A percentile compares a stretch with the other conserved stretches of the same genome.
Evolutionary conservation across 129 eudicot genomes (phyloP).

Genomic region (Centaurea solstitialis): DNA sequence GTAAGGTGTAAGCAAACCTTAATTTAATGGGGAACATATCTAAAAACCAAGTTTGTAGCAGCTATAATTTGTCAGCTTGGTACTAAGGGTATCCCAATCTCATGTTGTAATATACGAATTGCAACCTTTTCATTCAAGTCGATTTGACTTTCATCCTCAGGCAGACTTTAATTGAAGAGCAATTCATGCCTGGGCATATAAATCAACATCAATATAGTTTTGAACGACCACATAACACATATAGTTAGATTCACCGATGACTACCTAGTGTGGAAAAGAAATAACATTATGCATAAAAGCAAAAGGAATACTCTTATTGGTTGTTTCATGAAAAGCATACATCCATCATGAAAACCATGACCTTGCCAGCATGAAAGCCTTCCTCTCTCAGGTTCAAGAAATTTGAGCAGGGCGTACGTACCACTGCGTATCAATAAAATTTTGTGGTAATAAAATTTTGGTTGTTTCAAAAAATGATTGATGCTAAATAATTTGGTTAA

Average conservation of each 20-base stretch:
- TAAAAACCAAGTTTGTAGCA: conserved; percentile 64
- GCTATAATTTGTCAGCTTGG: conserved; percentile 75
- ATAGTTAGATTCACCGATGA: neutral
- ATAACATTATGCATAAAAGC: neutral
- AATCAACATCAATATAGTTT: neutral
- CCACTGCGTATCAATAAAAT: conserved; percentile 92
- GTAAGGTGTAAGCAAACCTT: no score
- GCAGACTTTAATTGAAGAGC: conserved; percentile 66
- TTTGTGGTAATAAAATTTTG: no score
- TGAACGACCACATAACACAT: neutral
- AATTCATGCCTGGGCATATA: conserved; percentile 66
- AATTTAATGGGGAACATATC: conserved; percentile 70
- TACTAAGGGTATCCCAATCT: conserved; percentile 90
- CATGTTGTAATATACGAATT: conserved; percentile 76
- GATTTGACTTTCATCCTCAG: conserved; percentile 56
- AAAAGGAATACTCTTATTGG: conserved; percentile 8
- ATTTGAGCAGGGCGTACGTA: conserved; percentile 59
- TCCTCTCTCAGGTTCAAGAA: conserved; percentile 53
- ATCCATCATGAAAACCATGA: conserved; percentile 35
- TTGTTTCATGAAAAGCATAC: conserved; percentile 28
- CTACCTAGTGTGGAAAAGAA: neutral
- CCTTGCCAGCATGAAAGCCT: conserved; percentile 46
- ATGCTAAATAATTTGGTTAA: no score
- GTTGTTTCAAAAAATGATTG: conserved; percentile 45
- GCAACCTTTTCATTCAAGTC: conserved; percentile 70